Percentiles rank a stretch among this genome's conserved stretches.
These are phyloP conservation scores for Massarina eburnea DNA, from an alignment of 2,329 filamentous ascomycete genomes.

Conservation along the genomic window DNA sequence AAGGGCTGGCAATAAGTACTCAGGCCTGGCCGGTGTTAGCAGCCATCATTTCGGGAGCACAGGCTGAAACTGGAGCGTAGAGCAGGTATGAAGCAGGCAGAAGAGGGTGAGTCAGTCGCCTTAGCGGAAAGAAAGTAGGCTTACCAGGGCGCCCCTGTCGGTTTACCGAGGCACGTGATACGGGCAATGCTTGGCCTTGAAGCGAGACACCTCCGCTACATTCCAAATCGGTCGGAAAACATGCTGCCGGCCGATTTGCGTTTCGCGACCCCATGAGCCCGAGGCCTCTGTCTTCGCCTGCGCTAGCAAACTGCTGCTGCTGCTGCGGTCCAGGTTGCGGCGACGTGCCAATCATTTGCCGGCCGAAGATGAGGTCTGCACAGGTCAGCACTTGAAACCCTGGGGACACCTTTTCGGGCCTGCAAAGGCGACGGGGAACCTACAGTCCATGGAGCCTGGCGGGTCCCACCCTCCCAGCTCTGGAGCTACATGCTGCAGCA, in stretches of 20 bases:
- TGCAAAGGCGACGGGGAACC: constrained; percentile 19
- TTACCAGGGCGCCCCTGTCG: constrained; percentile 17
- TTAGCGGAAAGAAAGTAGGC: no score
- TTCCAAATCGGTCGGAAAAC: constrained; percentile 23
- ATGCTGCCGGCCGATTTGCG: constrained; percentile 27
- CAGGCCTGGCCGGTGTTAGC: constrained; percentile 25
- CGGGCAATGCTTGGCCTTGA: constrained; percentile 1
- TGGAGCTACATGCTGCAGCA: constrained; percentile 30
- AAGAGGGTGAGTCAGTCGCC: constrained; percentile 30
- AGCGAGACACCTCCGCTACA: no score
- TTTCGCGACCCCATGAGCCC: constrained; percentile 34
- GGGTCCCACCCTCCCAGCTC: constrained; percentile 28
- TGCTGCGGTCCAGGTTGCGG: constrained; percentile 32
- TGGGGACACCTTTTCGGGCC: not conserved
- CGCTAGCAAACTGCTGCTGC: constrained; percentile 26
- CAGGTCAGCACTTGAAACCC: constrained; percentile 31
- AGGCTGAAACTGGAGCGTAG: constrained; percentile 30
- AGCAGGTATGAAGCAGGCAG: constrained; percentile 9
- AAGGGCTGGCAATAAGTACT: constrained; percentile 33
- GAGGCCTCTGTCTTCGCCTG: constrained; percentile 16
- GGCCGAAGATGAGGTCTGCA: constrained; percentile 35
- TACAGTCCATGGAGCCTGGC: constrained; percentile 38
- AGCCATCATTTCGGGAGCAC: constrained; percentile 9
- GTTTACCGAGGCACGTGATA: constrained; percentile 6
- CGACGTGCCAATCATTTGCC: constrained; percentile 30